Conservation (phyloP, 805 yeast genomes). For the Candida incommunis region DNA sequence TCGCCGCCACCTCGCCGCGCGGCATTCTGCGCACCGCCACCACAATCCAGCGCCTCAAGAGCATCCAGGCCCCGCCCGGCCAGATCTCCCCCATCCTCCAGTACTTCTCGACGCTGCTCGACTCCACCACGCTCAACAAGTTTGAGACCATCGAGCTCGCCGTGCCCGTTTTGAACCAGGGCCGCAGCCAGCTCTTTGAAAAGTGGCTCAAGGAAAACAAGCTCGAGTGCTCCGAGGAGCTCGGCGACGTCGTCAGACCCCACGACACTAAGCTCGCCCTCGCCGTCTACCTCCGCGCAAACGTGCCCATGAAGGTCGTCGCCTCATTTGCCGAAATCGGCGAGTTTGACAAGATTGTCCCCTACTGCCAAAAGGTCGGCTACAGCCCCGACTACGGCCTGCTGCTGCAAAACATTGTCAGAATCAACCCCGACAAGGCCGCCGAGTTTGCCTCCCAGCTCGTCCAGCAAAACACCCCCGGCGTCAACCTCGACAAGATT, state of each 20-base stretch:
- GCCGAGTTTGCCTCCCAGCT: conserved; percentile 91
- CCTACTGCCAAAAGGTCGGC: conserved; percentile 80
- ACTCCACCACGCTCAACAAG: conserved; percentile 83
- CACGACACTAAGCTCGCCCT: conserved; percentile 74
- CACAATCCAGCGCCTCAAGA: conserved; percentile 84
- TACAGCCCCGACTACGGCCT: conserved; percentile 84
- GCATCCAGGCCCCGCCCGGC: conserved; percentile 84
- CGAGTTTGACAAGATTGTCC: conserved; percentile 89
- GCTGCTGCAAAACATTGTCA: conserved; percentile 76
- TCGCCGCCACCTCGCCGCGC: conserved; percentile 89
- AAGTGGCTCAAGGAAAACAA: conserved; percentile 95
- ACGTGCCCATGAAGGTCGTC: conserved; percentile 78
- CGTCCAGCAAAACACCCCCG: conserved; percentile 46
- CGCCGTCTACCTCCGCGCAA: conserved; percentile 78
- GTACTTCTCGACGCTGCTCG: conserved; percentile 81
- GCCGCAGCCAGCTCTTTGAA: conserved; percentile 83
- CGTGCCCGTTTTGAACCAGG: conserved; percentile 89
- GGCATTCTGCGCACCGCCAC: conserved; percentile 73
- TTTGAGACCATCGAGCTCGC: conserved; percentile 92
- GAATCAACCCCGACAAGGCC: conserved; percentile 95
- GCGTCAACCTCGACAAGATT: conserved; percentile 67
- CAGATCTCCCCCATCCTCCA: conserved; percentile 88
- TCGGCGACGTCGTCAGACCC: conserved; percentile 91
- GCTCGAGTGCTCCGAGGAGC: conserved; percentile 86
- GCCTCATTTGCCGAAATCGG: conserved; percentile 88